Evolutionary conservation across 768 basidiomycete genomes (phyloP), one percentile per base, ranked within the genome.

Genomic region (Termitomyces sp.): DNA sequence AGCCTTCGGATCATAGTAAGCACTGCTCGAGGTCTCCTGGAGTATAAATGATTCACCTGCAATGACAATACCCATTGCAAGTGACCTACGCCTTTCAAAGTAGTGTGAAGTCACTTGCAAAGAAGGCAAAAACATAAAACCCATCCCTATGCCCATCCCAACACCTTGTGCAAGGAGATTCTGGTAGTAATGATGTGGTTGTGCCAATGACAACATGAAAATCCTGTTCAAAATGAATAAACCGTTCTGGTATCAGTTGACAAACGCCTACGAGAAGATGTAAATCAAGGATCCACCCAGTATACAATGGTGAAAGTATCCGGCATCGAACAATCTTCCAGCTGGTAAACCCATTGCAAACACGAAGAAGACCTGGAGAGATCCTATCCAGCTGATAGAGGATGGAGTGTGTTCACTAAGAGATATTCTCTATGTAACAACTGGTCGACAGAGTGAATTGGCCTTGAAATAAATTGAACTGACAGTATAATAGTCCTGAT

Each of bases 11-110:
- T 46, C 36, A 6, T 13, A 16, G 13, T 56, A 29, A 46, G 50
- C 20, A 23, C 13, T 23, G 10, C 25, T 50, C 7, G 18, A 22
- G 3, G 10, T n/a, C 39, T 7, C 13, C 46, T 38, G 18, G 25
- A 33, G 44, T 6, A 18, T 51, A 27, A 29, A 7, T 12, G 25
- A 62, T 63, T 56, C 56, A 76, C 79, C 84, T 55, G 78, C 68
- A 12, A 82, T 70, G 35, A 82, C 77, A 25, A 82, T 54, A 18
- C 84, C 85, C 73, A 82, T 83, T 0, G 81, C 83, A 9, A 83
- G 55, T 0, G 78, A 75, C 38, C 83, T 68, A 44, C 72, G 69
- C 22, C 62, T 69, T 15, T 70, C 68, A 64, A 83, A 85, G 63
- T 80, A 79, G 54, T 84, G 83, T 3, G 80, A 76, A 7, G 78